phyloP scores from a whole-genome alignment of 805 yeast species.

The Candida stauntonica region DNA sequence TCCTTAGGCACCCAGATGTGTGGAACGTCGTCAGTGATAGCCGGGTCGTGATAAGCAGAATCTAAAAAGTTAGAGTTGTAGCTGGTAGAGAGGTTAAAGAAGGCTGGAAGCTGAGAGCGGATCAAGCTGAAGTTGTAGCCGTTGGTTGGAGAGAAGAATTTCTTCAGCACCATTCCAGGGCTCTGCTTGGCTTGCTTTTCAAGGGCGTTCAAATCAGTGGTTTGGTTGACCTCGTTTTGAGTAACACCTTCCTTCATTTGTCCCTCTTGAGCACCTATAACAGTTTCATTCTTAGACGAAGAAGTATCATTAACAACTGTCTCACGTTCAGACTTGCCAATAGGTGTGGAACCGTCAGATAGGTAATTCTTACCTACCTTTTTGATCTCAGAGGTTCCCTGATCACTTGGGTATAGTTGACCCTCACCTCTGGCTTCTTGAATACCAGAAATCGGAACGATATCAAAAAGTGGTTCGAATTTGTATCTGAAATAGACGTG shows the following conservation, averaged over 20 bases:
- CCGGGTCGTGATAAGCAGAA: slow-evolving; percentile 50
- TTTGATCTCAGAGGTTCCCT: slow-evolving; percentile 56
- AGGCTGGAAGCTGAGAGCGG: slow-evolving; percentile 36
- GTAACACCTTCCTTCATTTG: slow-evolving; percentile 5
- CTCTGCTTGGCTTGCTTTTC: slow-evolving; percentile 16
- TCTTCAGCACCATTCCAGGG: slow-evolving; percentile 19
- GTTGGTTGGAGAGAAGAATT: slow-evolving; percentile 38
- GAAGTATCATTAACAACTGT: slow-evolving; percentile 25
- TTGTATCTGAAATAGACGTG: slow-evolving; percentile 56
- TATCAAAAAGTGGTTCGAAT: slow-evolving; percentile 60
- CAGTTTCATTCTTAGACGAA: slow-evolving; percentile 28
- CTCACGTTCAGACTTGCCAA: slow-evolving; percentile 23
- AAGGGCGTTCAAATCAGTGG: slow-evolving; percentile 15
- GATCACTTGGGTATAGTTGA: slow-evolving; percentile 59
- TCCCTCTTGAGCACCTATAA: slow-evolving; percentile 26
- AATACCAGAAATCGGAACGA: slow-evolving; percentile 62
- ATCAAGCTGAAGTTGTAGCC: slow-evolving; percentile 42
- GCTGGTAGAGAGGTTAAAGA: slow-evolving; percentile 29
- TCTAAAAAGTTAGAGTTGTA: slow-evolving; percentile 30
- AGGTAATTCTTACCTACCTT: slow-evolving; percentile 40
- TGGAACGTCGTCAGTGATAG: slow-evolving; percentile 51
- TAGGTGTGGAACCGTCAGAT: slow-evolving; percentile 25
- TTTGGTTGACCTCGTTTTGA: slow-evolving; percentile 26
- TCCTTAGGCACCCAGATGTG: slow-evolving; percentile 71
- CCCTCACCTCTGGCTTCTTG: slow-evolving; percentile 36